These are phyloP conservation scores for Lentinula detonsa DNA, from an alignment of 768 basidiomycete species.

Conservation along the genomic window DNA sequence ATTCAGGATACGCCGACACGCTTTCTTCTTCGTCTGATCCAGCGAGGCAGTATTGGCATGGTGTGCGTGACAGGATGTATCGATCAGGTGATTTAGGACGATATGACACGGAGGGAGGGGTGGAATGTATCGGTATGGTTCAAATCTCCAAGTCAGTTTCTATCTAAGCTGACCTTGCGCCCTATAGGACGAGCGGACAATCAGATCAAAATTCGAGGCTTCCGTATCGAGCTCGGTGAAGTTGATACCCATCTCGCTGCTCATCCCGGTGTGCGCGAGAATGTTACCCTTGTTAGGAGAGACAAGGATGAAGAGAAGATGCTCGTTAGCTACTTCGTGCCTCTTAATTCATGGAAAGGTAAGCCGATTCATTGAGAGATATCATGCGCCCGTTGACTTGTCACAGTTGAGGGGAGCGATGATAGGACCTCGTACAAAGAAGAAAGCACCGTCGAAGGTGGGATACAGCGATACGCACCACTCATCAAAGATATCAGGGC, in stretches of 20 bases:
- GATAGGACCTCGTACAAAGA: constrained; percentile 40
- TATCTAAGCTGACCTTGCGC: background rate
- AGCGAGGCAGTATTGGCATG: constrained; percentile 85
- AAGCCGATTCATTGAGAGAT: background rate
- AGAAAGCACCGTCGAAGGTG: constrained; percentile 53
- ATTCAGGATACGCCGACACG: background rate
- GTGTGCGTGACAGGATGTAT: constrained; percentile 96
- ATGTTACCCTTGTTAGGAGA: constrained; percentile 91
- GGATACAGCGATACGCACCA: constrained; percentile 78
- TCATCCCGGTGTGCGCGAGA: constrained; percentile 92
- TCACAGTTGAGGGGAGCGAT: constrained; percentile 66
- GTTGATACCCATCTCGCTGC: constrained; percentile 95
- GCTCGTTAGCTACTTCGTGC: constrained; percentile 95
- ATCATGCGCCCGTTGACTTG: constrained; percentile 43
- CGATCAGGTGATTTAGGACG: constrained; percentile 95
- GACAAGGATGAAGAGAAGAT: constrained; percentile 99
- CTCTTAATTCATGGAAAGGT: constrained; percentile 20
- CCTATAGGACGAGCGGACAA: constrained; percentile 86
- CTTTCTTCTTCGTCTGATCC: constrained; percentile 47
- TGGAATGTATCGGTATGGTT: constrained; percentile 66
- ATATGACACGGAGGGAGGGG: constrained; percentile 85
- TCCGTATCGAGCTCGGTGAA: constrained; percentile 97
- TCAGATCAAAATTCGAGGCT: constrained; percentile 98
- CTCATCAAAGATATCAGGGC: constrained; percentile 93
- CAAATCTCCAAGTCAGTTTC: background rate